phyloP scores from a whole-genome alignment of 2,329 filamentous ascomycete species.

The Endothia cerciana region DNA sequence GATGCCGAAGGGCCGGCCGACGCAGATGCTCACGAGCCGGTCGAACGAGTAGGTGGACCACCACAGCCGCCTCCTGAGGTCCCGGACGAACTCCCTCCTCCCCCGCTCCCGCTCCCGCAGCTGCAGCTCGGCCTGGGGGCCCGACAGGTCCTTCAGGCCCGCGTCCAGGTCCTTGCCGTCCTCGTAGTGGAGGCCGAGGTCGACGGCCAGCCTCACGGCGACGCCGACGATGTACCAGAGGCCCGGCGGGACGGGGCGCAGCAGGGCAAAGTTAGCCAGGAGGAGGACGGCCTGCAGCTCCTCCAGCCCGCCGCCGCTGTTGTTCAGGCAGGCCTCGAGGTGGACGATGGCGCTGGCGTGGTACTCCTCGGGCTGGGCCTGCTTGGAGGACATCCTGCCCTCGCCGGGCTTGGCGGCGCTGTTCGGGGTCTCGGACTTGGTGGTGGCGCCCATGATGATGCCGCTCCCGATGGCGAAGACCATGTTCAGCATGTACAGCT shows the following conservation, averaged over 20 bases:
- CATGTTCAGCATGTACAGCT: constrained; percentile 95
- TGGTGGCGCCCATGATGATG: constrained; percentile 72
- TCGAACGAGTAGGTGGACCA: constrained; percentile 98
- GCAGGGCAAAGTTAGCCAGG: constrained; percentile 86
- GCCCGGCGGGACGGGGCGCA: constrained; percentile 89
- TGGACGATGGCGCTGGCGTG: constrained; percentile 94
- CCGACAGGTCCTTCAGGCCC: constrained; percentile 55
- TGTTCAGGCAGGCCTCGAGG: constrained; percentile 82
- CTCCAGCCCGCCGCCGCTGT: constrained; percentile 86
- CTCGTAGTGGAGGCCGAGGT: constrained; percentile 90
- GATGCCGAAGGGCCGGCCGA: constrained; percentile 90
- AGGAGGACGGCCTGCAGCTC: constrained; percentile 92
- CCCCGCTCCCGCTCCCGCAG: constrained; percentile 53
- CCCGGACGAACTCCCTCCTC: constrained; percentile 81
- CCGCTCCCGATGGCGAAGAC: constrained; percentile 95
- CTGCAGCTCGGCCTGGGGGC: constrained; percentile 43
- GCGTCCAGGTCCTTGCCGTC: constrained; percentile 71
- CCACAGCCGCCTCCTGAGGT: constrained; percentile 86
- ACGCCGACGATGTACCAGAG: constrained; percentile 98
- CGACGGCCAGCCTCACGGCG: constrained; percentile 85
- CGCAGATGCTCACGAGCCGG: constrained; percentile 90
- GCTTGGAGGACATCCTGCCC: constrained; percentile 42
- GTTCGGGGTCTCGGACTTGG: constrained; percentile 27
- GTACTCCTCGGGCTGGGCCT: constrained; percentile 88
- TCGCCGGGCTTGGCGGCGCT: constrained; percentile 30